Evolutionary conservation across 345 rosid genomes (phyloP), one percentile per base, ranked within the genome.

Genomic region (Sisymbrium altissimum): DNA sequence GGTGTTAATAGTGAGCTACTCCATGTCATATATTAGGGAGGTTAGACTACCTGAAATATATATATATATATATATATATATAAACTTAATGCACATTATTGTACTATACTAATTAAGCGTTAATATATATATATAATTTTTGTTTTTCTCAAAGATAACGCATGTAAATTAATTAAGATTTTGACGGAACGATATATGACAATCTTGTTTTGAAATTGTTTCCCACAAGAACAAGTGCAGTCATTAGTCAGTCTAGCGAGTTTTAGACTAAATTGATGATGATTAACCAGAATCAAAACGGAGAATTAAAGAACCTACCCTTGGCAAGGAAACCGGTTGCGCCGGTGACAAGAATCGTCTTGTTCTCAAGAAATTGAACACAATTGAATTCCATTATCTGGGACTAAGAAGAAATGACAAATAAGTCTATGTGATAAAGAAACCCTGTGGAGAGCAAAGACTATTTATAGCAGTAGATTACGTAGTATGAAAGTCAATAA

Each of bases 311-410:
- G 44, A 57, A 40, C 57, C 3, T 66, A 78, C 81, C 78, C 17
- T 78, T 78, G n/a, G 78, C 78, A 43, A 78, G 78, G 74, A 78
- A 78, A 35, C 81, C 81, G 18, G 81, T 71, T 43, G 78, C 70
- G 4, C 81, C 81, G 10, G 81, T 78, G 59, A 78, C 78, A 43
- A 78, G 58, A 66, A 78, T 71, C 1, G 80, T 77, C 64, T 77
- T 71, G 77, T 71, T 71, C 57, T 59, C 41, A 50, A 77, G 72
- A 58, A 77, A 71, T 8, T 71, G 72, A 48, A 71, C 63, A 65
- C 57, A 65, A 14, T 12, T 71, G 14, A 23, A 18, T 33, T 71
- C 64, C 80, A 77, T 77, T 59, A 18, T 43, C 30, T 67, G 45
- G 4, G 48, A 38, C 29, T 66, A n/a, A 10, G 38, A 29, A 30